These are phyloP conservation scores for Kwoniella pini DNA, from an alignment of 768 basidiomycete genomes.

Conservation along the genomic window DNA sequence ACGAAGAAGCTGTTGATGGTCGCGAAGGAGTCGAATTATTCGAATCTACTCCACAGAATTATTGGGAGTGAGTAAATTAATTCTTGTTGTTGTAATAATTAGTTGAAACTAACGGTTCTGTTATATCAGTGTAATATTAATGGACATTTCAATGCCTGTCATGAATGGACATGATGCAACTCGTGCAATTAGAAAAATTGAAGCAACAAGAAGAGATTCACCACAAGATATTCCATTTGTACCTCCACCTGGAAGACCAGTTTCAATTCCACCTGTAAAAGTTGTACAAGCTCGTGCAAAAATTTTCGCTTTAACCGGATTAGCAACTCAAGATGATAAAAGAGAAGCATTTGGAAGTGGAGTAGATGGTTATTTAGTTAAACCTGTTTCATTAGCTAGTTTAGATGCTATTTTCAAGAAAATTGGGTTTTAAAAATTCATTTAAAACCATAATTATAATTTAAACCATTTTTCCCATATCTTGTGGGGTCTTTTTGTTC, in stretches of 20 bases:
- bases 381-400: slow-evolving; percentile 92
- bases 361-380: slow-evolving; percentile 95
- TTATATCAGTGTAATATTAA: slow-evolving; percentile 78
- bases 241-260: slow-evolving; percentile 17
- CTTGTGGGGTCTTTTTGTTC: no score
- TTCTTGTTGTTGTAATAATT: no score
- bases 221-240: slow-evolving; percentile 13
- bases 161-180: slow-evolving; percentile 88
- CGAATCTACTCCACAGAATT: slow-evolving; percentile 62
- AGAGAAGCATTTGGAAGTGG: slow-evolving; percentile 86
- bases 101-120: no score
- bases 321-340: slow-evolving; percentile 92
- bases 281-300: slow-evolving; percentile 41
- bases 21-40: slow-evolving; percentile 78
- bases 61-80: slow-evolving; percentile 83
- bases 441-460: no score
- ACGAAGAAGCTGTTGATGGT: slow-evolving; percentile 77
- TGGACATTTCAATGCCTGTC: slow-evolving; percentile 92
- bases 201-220: slow-evolving; percentile 57
- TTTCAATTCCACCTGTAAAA: slow-evolving; percentile 37
- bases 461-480: no score
- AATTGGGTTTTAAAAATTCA: slow-evolving; percentile 30
- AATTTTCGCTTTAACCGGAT: slow-evolving; percentile 87
- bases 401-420: slow-evolving; percentile 61
- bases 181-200: slow-evolving; percentile 74